phyloP scores from a whole-genome alignment of 2,329 filamentous ascomycete species.

The Trichophyton benhamiae region DNA sequence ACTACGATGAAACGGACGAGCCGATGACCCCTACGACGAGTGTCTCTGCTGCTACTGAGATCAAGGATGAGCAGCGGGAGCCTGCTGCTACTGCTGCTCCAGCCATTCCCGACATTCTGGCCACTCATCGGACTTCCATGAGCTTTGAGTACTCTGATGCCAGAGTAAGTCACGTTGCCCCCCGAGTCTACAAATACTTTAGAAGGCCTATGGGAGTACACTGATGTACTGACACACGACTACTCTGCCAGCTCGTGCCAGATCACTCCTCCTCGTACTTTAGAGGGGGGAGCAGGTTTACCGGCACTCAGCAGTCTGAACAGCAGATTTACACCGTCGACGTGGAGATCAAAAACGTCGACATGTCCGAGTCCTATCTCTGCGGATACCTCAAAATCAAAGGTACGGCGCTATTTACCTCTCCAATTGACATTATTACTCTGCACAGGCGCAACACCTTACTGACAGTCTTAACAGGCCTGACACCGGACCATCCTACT shows the following conservation, averaged over 20 bases:
- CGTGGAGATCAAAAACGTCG: conserved; percentile 92
- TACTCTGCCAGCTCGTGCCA: conserved; percentile 49
- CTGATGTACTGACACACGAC: neutral
- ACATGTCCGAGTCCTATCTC: conserved; percentile 84
- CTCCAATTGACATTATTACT: no score
- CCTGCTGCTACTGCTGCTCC: neutral
- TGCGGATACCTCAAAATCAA: conserved; percentile 93
- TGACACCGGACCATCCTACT: conserved; percentile 94
- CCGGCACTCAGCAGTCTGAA: conserved; percentile 85
- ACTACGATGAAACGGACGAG: neutral
- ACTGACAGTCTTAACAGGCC: conserved; percentile 42
- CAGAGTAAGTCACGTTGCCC: conserved; percentile 34
- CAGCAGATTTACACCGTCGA: conserved; percentile 88
- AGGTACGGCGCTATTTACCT: conserved; percentile 42
- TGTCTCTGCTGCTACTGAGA: conserved; percentile 14
- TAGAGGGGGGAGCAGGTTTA: conserved; percentile 75
- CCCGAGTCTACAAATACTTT: neutral
- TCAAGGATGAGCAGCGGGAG: conserved; percentile 21
- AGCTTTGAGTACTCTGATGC: conserved; percentile 45
- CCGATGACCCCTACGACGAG: neutral
- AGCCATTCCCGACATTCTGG: neutral
- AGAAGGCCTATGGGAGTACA: neutral
- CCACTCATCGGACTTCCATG: conserved; percentile 15
- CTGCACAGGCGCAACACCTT: neutral
- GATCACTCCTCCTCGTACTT: conserved; percentile 76